Evolutionary conservation across 2,329 filamentous ascomycete genomes (phyloP), one percentile per base, ranked within the genome.

Genomic region (Penicillium aurantiogriseum): DNA sequence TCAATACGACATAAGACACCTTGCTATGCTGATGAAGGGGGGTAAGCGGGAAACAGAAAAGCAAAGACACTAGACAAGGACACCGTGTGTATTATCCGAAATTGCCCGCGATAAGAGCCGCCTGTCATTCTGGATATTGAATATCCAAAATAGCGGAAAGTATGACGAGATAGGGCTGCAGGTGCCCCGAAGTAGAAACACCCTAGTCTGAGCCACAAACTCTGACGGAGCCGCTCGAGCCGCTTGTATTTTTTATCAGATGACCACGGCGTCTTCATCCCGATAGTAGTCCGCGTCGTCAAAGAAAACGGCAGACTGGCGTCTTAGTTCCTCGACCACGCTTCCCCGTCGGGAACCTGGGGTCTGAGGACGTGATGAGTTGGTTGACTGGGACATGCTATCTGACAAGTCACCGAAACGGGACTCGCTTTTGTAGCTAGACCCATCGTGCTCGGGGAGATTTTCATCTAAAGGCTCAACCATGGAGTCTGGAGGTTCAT

Each of bases 281-380:
- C 64, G 66, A 51, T 72, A 72, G 13, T 73, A 59, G 58, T 76
- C 74, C 0, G 65, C 46, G 64, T 79, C 77, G 46, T 78, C 74
- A 63, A 79, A 80, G 57, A 80, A 78, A 7, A 80, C 77, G 23
- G 78, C 75, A 21, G 76, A 77, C 61, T 80, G 78, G 43, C 78
- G 71, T 38, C 73, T 68, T 60, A 80, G 69, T 60, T 80, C 78
- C 60, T 79, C 73, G 42, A 80, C 62, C 21, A 79, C 66, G 43
- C 69, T 74, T 15, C 68, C 65, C 35, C 64, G 65, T 31, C 64
- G 55, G 25, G 58, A 59, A 23, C 38, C 63, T 17, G 65, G 63
- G 48, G 65, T 64, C 21, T 67, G 63, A 48, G 64, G 58, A 38
- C 65, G 64, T 10, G 64, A 67, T 7, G 63, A 62, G 11, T 49